Percentiles rank a stretch among this genome's conserved stretches.
Conservation (phyloP, 805 yeast species). For the Candida anglica region DNA sequence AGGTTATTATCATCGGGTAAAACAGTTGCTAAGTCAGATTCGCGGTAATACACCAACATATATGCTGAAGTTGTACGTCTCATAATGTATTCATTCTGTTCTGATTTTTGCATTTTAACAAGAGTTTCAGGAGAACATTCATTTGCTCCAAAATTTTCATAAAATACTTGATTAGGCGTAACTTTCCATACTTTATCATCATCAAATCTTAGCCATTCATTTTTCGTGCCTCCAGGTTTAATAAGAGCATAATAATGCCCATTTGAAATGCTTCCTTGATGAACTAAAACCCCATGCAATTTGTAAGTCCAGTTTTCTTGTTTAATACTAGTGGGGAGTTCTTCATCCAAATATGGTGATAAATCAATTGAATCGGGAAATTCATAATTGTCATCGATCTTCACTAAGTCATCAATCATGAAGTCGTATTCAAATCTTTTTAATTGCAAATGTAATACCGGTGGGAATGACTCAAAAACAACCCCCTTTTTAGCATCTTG, state of each 20-base stretch:
- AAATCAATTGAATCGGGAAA: conserved; percentile 82
- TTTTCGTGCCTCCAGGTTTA: conserved; percentile 60
- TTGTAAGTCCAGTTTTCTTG: conserved; percentile 71
- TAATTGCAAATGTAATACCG: conserved; percentile 87
- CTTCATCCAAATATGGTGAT: conserved; percentile 69
- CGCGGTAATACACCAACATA: conserved; percentile 89
- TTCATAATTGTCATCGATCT: conserved; percentile 89
- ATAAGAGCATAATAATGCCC: conserved; percentile 97
- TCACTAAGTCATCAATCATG: conserved; percentile 79
- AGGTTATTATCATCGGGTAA: conserved; percentile 57
- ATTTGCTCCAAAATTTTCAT: conserved; percentile 87
- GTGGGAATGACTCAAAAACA: conserved; percentile 84
- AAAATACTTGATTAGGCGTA: conserved; percentile 78
- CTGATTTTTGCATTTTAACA: conserved; percentile 49
- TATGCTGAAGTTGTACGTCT: conserved; percentile 92
- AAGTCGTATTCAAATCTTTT: conserved; percentile 95
- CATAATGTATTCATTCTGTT: conserved; percentile 57
- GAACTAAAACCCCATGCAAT: conserved; percentile 92
- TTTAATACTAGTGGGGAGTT: conserved; percentile 32
- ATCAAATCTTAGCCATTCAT: conserved; percentile 87
- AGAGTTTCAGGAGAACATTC: conserved; percentile 47
- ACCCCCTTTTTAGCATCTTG: conserved; percentile 98
- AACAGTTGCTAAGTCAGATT: conserved; percentile 51
- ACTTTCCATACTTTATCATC: conserved; percentile 93
- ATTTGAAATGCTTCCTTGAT: conserved; percentile 90